phyloP scores from a whole-genome alignment of 2,329 filamentous ascomycete genomes.

The Dryadomyces quercivorus region DNA sequence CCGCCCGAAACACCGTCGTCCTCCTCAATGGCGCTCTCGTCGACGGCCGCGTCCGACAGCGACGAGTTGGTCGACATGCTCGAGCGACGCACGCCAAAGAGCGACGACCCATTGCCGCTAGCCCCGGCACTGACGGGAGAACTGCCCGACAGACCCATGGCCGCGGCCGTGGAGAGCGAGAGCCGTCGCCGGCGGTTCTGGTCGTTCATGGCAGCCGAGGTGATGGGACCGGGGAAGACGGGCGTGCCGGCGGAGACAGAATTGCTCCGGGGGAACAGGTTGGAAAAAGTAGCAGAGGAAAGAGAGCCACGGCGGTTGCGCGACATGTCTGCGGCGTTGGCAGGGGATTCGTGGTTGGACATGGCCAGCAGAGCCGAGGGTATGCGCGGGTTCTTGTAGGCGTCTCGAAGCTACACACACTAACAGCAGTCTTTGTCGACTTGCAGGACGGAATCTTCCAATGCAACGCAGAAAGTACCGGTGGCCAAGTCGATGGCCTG shows the following conservation, averaged over 20 bases:
- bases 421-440: no score
- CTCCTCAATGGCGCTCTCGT: slow-evolving; percentile 65
- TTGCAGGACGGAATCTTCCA: neutral
- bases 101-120: neutral
- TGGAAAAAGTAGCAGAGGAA: slow-evolving; percentile 43
- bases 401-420: neutral
- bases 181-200: slow-evolving; percentile 51
- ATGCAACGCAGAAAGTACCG: neutral
- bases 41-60: slow-evolving; percentile 36
- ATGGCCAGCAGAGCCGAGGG: slow-evolving; percentile 1
- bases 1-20: slow-evolving; percentile 40
- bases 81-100: slow-evolving; percentile 41
- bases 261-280: slow-evolving; percentile 45
- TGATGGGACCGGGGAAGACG: slow-evolving; percentile 31
- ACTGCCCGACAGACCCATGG: slow-evolving; percentile 56
- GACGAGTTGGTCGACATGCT: slow-evolving; percentile 57
- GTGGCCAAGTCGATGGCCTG: neutral
- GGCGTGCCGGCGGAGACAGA: slow-evolving; percentile 32
- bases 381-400: neutral
- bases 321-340: slow-evolving; percentile 20
- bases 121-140: slow-evolving; percentile 47
- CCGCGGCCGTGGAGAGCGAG: slow-evolving; percentile 49
- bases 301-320: slow-evolving; percentile 42
- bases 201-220: slow-evolving; percentile 36
- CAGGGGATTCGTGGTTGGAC: slow-evolving; percentile 15